Evolutionary conservation across 2,329 filamentous ascomycete genomes (phyloP), one percentile per base, ranked within the genome.

Genomic region (Ustilaginoidea virens): DNA sequence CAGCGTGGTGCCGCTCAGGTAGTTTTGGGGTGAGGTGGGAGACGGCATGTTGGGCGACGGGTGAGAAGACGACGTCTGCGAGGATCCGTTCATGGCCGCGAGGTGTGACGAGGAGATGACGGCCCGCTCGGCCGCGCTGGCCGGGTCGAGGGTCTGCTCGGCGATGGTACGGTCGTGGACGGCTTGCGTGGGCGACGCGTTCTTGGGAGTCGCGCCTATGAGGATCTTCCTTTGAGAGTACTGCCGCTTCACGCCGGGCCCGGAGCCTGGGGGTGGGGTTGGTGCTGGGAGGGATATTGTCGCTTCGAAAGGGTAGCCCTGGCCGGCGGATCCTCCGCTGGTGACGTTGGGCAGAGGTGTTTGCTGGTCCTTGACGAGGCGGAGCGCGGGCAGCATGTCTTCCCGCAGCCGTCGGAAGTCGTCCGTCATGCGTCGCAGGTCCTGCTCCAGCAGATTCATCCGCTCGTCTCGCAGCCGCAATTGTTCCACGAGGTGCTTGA

Each of bases 361-460:
- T 39, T 85, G 80, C 42, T 79, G 79, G 49, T 96, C 86, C 58
- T 96, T 96, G 44, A 77, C 80, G 46, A 93, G 74, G 37, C 86
- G 81, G 45, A 94, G 72, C 13, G 92, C 77, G 4, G 90, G 87
- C 18, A 96, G 64, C 46, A 94, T 73, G 47, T 98, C 90, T 52
- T 96, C 87, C 32, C 90, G 70, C 37, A 98, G 57, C 40, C 82
- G 77, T 41, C 80, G 70, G 49, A 92, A 93, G 48, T 96, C 86
- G 23, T 94, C 83, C 9, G 78, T 77, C 44, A 96, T 68, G 36
- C 79, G 74, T 37, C 80, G 74, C 46, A 96, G 56, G 47, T 96
- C 85, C 33, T 75, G 69, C 52, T 96, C 87, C 16, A 87, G 69
- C 24, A 80, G 63, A 38, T 72, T 74, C 56, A 96, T 87, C 34